Percentiles rank a stretch among this genome's conserved stretches.
phyloP scores from a whole-genome alignment of 2,329 filamentous ascomycete genomes.

The Ophiostoma populinum region DNA sequence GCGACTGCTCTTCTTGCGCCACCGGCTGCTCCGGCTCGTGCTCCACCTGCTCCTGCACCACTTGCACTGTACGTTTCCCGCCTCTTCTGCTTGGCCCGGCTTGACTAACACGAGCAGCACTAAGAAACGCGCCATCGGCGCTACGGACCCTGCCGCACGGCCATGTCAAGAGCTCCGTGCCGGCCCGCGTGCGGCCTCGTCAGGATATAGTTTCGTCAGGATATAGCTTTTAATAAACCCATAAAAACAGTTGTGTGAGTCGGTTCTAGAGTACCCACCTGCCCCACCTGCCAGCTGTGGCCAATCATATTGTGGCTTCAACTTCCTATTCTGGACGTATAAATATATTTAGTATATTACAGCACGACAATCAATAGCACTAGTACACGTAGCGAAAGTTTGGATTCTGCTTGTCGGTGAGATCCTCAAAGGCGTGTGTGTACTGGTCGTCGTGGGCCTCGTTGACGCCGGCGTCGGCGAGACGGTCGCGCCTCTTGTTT shows the following conservation, averaged over 20 bases:
- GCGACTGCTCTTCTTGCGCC: conserved; percentile 11
- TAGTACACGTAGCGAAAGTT: conserved; percentile 39
- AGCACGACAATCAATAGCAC: too few species aligned
- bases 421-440: conserved; percentile 41
- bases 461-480: conserved; percentile 23
- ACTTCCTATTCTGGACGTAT: too few species aligned
- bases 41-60: conserved; percentile 11
- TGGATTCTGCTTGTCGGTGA: conserved; percentile 43
- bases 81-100: not conserved
- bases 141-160: not conserved
- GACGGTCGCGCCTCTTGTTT: conserved; percentile 39
- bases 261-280: too few species aligned
- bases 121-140: not conserved
- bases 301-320: too few species aligned
- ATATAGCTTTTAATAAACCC: too few species aligned
- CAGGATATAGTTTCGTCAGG: too few species aligned
- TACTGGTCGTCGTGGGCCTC: conserved; percentile 24
- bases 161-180: too few species aligned
- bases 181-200: too few species aligned
- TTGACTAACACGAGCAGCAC: conserved; percentile 3
- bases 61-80: conserved; percentile 9
- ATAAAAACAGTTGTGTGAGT: too few species aligned
- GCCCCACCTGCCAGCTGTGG: too few species aligned
- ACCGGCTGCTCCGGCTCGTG: conserved; percentile 11
- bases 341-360: too few species aligned